A percentile compares a stretch with the other conserved stretches of the same genome.
phyloP scores from a whole-genome alignment of 768 basidiomycete genomes.

The Psilocybe azurescens region DNA sequence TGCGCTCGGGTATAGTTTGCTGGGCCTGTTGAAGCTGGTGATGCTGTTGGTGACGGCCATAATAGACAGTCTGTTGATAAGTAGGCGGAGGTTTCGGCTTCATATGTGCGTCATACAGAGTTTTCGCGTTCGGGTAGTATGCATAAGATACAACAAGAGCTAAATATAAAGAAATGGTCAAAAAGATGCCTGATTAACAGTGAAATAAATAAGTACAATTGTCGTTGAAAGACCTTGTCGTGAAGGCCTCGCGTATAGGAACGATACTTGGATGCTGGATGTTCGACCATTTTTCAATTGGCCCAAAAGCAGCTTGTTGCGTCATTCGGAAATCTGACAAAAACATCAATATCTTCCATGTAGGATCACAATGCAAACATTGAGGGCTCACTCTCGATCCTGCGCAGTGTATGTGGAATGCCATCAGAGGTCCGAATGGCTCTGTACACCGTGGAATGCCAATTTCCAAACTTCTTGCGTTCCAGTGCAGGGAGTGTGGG shows the following conservation, averaged over 20 bases:
- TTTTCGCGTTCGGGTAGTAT: slow-evolving; percentile 84
- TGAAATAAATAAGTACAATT: slow-evolving; percentile 64
- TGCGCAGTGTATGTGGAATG: slow-evolving; percentile 72
- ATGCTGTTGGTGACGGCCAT: slow-evolving; percentile 26
- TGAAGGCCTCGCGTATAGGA: slow-evolving; percentile 89
- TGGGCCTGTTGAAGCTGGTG: slow-evolving; percentile 26
- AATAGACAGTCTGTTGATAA: slow-evolving; percentile 27
- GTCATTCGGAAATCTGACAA: slow-evolving; percentile 79
- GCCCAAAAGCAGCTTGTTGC: slow-evolving; percentile 79
- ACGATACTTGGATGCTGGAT: slow-evolving; percentile 89
- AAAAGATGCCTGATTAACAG: not conserved
- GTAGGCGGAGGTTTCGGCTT: slow-evolving; percentile 51
- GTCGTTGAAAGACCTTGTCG: slow-evolving; percentile 90
- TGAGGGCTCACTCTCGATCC: slow-evolving; percentile 79
- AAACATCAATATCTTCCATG: not conserved
- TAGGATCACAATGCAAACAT: slow-evolving; percentile 1
- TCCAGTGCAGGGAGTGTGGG: slow-evolving; percentile 48
- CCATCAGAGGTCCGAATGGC: slow-evolving; percentile 83
- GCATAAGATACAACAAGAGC: slow-evolving; percentile 93
- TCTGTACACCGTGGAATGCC: slow-evolving; percentile 84
- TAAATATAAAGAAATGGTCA: slow-evolving; percentile 30
- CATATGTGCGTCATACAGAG: slow-evolving; percentile 80
- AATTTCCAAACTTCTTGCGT: slow-evolving; percentile 81
- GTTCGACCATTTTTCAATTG: slow-evolving; percentile 86
- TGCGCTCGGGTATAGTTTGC: slow-evolving; percentile 70